Conservation (phyloP, 129 eudicot genomes). For the Escallonia herrerae region DNA sequence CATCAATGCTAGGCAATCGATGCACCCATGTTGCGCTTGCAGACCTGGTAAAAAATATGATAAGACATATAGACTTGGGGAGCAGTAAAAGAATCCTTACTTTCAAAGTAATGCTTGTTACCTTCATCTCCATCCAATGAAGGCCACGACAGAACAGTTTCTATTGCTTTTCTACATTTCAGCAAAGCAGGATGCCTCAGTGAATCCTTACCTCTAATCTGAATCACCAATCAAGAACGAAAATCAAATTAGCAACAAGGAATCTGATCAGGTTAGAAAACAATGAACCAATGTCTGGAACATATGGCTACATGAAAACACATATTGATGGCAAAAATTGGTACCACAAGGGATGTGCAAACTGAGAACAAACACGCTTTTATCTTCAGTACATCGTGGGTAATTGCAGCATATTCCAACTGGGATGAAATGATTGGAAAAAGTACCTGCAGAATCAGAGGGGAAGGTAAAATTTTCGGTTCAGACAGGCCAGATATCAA, state of each 20-base stretch:
- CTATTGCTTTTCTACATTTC: constrained; percentile 40
- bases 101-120: constrained; percentile 19
- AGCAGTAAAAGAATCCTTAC: not conserved
- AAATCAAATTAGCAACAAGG: constrained; percentile 1
- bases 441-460: constrained; percentile 55
- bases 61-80: not conserved
- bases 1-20: constrained; percentile 79
- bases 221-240: constrained; percentile 9
- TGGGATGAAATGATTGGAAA: constrained; percentile 56
- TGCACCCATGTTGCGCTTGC: constrained; percentile 94
- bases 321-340: not conserved
- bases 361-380: constrained; percentile 77
- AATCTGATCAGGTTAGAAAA: not conserved
- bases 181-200: constrained; percentile 43
- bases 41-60: constrained; percentile 42
- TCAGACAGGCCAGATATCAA: no score
- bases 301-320: not conserved
- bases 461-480: not conserved
- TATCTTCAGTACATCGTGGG: constrained; percentile 48
- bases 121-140: constrained; percentile 72
- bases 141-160: constrained; percentile 62
- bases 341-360: constrained; percentile 84
- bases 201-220: constrained; percentile 64
- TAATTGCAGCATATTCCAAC: constrained; percentile 48
- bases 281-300: not conserved